Evolutionary conservation across 2,329 filamentous ascomycete genomes (phyloP), one percentile per base, ranked within the genome.

Genomic region (Fusarium buharicum): DNA sequence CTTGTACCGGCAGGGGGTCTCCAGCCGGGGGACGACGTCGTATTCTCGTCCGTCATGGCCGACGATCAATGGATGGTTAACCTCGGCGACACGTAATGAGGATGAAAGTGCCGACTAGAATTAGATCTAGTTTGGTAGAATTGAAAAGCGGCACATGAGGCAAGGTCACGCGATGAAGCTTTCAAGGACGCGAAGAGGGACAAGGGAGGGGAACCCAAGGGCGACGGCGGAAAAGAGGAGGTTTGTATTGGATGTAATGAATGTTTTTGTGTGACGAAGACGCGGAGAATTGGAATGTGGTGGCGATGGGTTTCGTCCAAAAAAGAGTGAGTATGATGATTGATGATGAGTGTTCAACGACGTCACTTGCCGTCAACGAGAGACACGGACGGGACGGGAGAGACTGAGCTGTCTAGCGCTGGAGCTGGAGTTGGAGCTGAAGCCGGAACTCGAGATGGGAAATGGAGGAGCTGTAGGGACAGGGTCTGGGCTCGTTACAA

Each of bases 1-100:
- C 64, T 67, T 49, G 41, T 50, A 22, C 66, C 55, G 33, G 62
- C 53, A 28, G 80, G 76, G 53, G 67, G 59, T 53, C 50, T 78
- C 48, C 46, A 30, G 41, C 49, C 44, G 51, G 55, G 24, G 43
- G 49, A 48, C 22, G 59, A 49, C 33, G 45, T 57, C 37, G 56
- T 61, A 44, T 60, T 64, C 17, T 68, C 67, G 17, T 68, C 62
- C 55, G 54, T 58, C 62, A 55, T 56, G 46, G 41, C 48, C 39
- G 46, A 39, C 43, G 45, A 45, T 49, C 48, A 55, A 52, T 44
- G 33, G 36, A 59, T 55, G 16, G 28, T 53, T 40, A 49, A 16
- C 33, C 38, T n/a, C 17, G 50, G 36, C 22, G 40, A 33, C 20
- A 16, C 36, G 34, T 34, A 39, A 40, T 40, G 13, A 46, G 16